Evolutionary conservation across 768 basidiomycete genomes (phyloP).

Genomic region (Hypsizygus marmoreus): DNA sequence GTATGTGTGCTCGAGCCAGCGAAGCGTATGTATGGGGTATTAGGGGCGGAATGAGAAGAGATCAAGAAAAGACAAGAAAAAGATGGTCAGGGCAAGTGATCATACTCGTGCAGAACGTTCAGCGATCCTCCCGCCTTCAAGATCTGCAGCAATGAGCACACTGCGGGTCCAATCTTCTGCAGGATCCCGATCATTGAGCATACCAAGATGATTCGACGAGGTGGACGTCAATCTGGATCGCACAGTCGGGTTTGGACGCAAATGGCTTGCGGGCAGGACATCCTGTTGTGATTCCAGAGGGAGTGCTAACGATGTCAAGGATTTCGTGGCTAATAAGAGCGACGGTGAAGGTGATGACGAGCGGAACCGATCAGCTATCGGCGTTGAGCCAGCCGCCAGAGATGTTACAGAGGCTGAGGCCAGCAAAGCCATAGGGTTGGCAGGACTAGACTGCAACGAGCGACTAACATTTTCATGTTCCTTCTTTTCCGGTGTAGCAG

Average conservation of each 20-base stretch:
- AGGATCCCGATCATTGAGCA: constrained; percentile 46
- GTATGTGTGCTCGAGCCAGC: constrained; percentile 7
- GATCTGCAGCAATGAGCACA: constrained; percentile 71
- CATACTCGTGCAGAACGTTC: neutral
- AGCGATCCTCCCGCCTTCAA: constrained; percentile 34
- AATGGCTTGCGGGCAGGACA: constrained; percentile 19
- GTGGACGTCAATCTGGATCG: constrained; percentile 26
- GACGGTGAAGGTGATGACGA: constrained; percentile 24
- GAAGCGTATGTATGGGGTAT: neutral
- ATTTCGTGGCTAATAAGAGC: constrained; percentile 23
- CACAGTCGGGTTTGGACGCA: constrained; percentile 22
- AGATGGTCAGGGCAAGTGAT: neutral
- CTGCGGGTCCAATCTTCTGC: constrained; percentile 75
- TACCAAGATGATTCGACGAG: constrained; percentile 47
- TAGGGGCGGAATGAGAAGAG: neutral
- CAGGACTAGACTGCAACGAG: constrained; percentile 1
- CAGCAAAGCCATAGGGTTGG: neutral
- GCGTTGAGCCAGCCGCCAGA: constrained; percentile 26
- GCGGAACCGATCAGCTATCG: constrained; percentile 41
- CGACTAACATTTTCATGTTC: neutral
- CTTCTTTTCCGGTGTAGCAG: constrained; percentile 20
- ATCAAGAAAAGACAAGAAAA: neutral
- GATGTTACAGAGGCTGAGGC: constrained; percentile 11
- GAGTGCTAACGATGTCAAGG: constrained; percentile 17
- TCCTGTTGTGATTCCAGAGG: constrained; percentile 9